Evolutionary conservation across 305 asterid species (phyloP).

Genomic region (Fraxinus albicans): DNA sequence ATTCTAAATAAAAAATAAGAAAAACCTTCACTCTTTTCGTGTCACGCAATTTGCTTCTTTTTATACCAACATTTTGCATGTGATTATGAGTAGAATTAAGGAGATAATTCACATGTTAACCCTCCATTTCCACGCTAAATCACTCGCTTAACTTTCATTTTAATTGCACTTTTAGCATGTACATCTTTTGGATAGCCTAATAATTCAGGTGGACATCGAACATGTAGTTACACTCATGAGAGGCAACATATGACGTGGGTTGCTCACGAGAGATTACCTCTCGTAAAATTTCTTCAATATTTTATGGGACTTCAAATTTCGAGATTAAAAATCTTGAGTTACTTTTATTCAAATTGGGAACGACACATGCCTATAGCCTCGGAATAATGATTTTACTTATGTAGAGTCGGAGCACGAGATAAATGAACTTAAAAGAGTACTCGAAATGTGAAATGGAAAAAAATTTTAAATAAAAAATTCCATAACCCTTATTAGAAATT

Average conservation of each 20-base stretch:
- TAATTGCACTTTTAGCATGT: not conserved
- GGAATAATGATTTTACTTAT: too few relatives aligned
- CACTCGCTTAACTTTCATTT: constrained; percentile 28
- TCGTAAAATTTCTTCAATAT: too few relatives aligned
- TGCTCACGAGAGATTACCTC: not conserved
- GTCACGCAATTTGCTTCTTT: constrained; percentile 24
- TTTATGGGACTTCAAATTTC: too few relatives aligned
- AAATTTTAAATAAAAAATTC: not conserved
- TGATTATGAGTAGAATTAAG: constrained; percentile 17
- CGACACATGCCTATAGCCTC: not conserved
- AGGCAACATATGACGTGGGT: not conserved
- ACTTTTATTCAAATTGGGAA: not conserved
- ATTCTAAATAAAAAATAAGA: not conserved
- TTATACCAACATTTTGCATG: constrained; percentile 18
- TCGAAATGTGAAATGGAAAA: not conserved
- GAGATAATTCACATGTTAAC: constrained; percentile 36
- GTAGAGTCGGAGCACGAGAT: not conserved
- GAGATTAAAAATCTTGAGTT: not conserved
- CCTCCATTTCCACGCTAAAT: constrained; percentile 26
- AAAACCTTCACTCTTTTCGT: not conserved
- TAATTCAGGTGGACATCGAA: not conserved
- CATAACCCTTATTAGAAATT: not conserved
- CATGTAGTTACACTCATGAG: not conserved
- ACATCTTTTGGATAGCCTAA: not conserved
- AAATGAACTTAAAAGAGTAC: not conserved